Base-by-base conservation (phyloP, 805 yeast genomes). In the Starmerella lactis-condensi region DNA sequence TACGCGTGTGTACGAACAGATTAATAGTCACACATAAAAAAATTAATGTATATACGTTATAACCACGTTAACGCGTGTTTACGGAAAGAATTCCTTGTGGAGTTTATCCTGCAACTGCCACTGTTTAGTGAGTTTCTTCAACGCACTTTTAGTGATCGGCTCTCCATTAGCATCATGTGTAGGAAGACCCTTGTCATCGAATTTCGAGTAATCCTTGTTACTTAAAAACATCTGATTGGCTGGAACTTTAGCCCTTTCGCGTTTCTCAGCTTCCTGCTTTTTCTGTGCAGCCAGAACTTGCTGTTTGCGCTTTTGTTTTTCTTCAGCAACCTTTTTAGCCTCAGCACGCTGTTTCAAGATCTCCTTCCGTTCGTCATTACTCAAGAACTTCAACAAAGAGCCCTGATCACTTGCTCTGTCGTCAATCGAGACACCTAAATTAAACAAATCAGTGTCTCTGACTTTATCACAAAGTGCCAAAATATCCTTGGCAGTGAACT, bases 141-240 rank as follows among this genome's bases (percentile, higher is more conserved):
- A 60, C 58, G 74, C 69, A 51, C 93, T 77, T 60, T 89, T 89
- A 24, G 89, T 65, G 5, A 89, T 64, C 1, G 57, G 50, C 43
- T 71, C 79, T 9, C 96, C 96, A 7, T 67, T 69, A 21, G 58
- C 62, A 41, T 73, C 78, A 48, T 69, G 72, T 0, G 71, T 62
- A 13, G 98, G 98, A 12, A 89, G 35, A 1, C 98, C 98, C 22
- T 64, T 55, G 17, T 65, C 83, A 50, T 89, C 95, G 77, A 85
- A 89, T 48, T 68, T 76, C 7, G 68, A 53, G 51, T 69, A 89
- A 35, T 64, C 66, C 45, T 62, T 65, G 7, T 13, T 18, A 22
- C 20, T 28, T 4, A 15, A 14, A 58, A 83, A 89, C 71, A 89
- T 56, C 17, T 76, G 83, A 24, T 49, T 37, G 2, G 96, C 93